A percentile compares a stretch with the other conserved stretches of the same genome.
These are phyloP conservation scores for Jaminaea rosea DNA, from an alignment of 1,284 basidiomycete genomes.

Conservation along the genomic window DNA sequence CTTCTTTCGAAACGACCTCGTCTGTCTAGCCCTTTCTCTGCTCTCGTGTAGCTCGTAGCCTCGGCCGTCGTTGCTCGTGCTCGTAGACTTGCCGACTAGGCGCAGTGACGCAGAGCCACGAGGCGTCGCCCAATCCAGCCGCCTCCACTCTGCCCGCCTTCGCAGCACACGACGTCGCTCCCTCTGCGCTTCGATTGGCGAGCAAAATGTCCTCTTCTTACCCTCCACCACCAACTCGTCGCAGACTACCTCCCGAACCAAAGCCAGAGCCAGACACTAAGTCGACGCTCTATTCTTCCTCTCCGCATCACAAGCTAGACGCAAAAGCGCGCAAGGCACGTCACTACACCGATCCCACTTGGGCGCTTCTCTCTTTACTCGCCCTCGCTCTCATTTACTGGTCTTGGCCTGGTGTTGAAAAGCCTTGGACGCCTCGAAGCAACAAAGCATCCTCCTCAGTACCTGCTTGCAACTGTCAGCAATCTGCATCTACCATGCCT, in stretches of 20 bases:
- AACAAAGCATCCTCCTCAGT: not conserved
- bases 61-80: too few relatives aligned
- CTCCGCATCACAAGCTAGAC: not conserved
- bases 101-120: too few relatives aligned
- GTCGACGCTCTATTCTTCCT: not conserved
- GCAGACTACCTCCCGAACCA: too few relatives aligned
- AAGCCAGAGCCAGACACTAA: too few relatives aligned
- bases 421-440: not conserved
- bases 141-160: not conserved
- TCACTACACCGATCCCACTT: not conserved
- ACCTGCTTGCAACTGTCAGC: too few relatives aligned
- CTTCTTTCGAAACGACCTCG: too few relatives aligned
- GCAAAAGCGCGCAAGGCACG: not conserved
- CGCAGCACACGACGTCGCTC: not conserved
- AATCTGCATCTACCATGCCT: slow-evolving; percentile 60
- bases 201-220: too few relatives aligned
- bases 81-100: too few relatives aligned
- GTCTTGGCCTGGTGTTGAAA: not conserved
- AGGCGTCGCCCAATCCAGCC: too few relatives aligned
- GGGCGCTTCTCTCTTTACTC: not conserved
- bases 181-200: not conserved
- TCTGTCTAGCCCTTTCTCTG: too few relatives aligned
- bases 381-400: not conserved
- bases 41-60: too few relatives aligned
- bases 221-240: too few relatives aligned